Base-by-base conservation (phyloP, 495 filamentous ascomycete genomes). In the Acidomyces sp. region DNA sequence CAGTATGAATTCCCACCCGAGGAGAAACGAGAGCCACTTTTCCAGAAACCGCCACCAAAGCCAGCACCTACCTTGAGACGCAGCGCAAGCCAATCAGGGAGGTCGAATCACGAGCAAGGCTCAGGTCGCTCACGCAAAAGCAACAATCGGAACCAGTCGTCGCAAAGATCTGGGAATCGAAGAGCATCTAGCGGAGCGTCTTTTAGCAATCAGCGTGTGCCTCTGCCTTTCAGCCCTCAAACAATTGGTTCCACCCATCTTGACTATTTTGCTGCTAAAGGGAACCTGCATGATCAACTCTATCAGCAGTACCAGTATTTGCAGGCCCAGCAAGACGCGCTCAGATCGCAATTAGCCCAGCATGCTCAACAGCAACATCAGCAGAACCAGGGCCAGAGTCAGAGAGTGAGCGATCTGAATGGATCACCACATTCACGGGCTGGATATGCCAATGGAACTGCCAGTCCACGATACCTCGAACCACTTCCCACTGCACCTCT, bases 1-100 rank as follows among this genome's bases (percentile, higher is more conserved):
- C 71, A 85, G 52, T 96, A 79, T 51, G 72, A 79, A 27, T 95
- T 77, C 50, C 90, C 90, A 2, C 75, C 76, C 28, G 80, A 92
- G 51, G 85, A 93, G 55, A 78, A 42, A 16, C n/a, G n/a, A n/a
- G n/a, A 82, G 51, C 75, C 73, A 35, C 67, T 77, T 15, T 85
- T 74, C 58, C 76, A 90, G 52, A 78, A 79, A 58, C 83, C 85
- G 0, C 62, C 66, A 15, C 65, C 73, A 3, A 70, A 73, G 48
- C 70, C 74, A 22, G 69, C 71, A 34, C 74, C 77, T 2, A 64
- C 75, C 11, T 58, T 83, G 37, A 65, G 74, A 6, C 61, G 67
- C 15, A 68, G 67, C 39, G 68, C 50, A 30, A 68, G 58, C 43
- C 66, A 63, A 49, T 67, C 46, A 53, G 59, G 65, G 24, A 58